These are phyloP conservation scores for Pisolithus orientalis DNA, from an alignment of 768 basidiomycete species.

Conservation along the genomic window DNA sequence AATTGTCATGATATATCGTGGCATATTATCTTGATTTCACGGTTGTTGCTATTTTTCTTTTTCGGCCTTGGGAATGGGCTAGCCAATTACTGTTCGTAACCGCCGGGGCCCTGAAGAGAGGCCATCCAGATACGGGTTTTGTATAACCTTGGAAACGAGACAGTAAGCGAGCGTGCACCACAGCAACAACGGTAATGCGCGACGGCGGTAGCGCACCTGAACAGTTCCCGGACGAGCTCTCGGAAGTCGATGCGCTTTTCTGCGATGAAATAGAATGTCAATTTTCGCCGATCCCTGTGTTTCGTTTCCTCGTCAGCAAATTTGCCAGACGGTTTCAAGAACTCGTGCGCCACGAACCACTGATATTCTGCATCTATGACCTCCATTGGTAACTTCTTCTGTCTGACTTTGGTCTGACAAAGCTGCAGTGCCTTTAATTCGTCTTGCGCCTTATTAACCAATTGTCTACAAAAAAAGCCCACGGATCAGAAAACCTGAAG, in stretches of 20 bases:
- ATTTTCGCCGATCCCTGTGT: constrained; percentile 89
- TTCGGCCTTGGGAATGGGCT: no score
- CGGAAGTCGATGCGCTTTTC: constrained; percentile 95
- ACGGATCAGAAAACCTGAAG: constrained; percentile 6
- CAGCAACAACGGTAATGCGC: background rate
- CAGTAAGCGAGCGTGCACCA: constrained; percentile 4
- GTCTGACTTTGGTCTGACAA: constrained; percentile 86
- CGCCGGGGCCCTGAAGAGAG: constrained; percentile 53
- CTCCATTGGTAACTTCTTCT: constrained; percentile 96
- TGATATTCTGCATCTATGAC: constrained; percentile 99
- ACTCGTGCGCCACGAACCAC: constrained; percentile 50
- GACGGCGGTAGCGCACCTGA: constrained; percentile 47
- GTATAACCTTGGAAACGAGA: constrained; percentile 52
- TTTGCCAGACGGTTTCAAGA: background rate
- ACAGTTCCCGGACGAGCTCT: constrained; percentile 91
- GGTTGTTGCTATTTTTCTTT: no score
- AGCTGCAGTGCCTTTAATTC: constrained; percentile 88
- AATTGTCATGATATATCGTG: constrained; percentile 20
- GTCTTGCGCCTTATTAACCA: constrained; percentile 81
- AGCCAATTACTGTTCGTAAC: constrained; percentile 35
- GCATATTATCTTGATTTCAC: constrained; percentile 2
- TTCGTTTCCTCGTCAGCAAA: background rate
- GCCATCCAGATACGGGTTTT: constrained; percentile 98
- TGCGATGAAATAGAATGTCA: constrained; percentile 97
- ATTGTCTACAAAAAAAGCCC: constrained; percentile 38